These are phyloP conservation scores for Fusarium camptoceras DNA, from an alignment of 2,329 filamentous ascomycete species.

Conservation along the genomic window DNA sequence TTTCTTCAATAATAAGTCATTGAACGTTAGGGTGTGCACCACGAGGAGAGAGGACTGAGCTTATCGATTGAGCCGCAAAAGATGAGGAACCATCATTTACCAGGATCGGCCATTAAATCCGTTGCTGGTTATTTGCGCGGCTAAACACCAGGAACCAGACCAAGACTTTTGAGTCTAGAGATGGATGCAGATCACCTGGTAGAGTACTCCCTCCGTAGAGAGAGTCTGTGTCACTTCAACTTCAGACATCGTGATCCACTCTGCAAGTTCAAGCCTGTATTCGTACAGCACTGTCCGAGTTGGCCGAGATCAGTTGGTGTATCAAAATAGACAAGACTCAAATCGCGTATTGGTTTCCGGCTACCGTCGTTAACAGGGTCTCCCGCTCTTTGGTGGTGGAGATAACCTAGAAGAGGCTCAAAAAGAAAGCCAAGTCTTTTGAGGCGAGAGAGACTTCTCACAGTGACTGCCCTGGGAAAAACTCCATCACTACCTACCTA, in stretches of 20 bases:
- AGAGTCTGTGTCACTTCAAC: not conserved
- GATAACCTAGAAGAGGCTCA: not conserved
- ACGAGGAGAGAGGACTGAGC: not conserved
- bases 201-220: not conserved
- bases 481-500: not conserved
- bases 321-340: constrained; percentile 2
- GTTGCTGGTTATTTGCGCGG: not conserved
- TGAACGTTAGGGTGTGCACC: not conserved
- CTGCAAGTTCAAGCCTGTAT: not conserved
- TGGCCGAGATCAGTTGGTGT: not conserved
- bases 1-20: not conserved
- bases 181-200: not conserved
- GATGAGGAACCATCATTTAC: not conserved
- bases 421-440: constrained; percentile 17
- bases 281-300: not conserved
- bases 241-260: not conserved
- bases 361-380: not conserved
- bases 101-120: not conserved
- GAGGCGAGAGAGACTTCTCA: constrained; percentile 3
- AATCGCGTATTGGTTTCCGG: not conserved
- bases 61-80: not conserved
- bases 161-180: not conserved
- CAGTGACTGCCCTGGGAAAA: not conserved
- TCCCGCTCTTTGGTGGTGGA: not conserved
- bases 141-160: constrained; percentile 1